phyloP scores from a whole-genome alignment of 1,284 basidiomycete genomes.

The Ustilago bromivora region DNA sequence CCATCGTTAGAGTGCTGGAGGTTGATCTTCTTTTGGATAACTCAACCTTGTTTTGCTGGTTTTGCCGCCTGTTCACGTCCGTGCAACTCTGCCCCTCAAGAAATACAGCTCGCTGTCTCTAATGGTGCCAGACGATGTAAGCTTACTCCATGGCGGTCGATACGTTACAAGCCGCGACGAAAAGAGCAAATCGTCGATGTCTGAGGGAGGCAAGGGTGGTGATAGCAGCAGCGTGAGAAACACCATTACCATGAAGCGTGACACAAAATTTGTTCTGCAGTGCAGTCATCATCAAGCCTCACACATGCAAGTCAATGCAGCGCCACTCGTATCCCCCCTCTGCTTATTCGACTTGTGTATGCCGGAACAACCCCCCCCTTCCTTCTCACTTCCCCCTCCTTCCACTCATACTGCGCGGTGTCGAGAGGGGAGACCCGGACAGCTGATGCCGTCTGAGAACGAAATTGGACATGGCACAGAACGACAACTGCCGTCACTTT shows the following conservation, averaged over 20 bases:
- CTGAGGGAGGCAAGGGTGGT: no score
- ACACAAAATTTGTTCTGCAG: neutral
- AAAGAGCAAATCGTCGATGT: no score
- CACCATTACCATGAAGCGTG: neutral
- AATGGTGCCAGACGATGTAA: no score
- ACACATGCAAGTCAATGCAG: neutral
- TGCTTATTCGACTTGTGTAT: neutral
- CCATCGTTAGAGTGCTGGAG: neutral
- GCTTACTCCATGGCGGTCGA: no score
- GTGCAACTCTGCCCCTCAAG: no score
- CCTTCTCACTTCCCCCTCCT: neutral
- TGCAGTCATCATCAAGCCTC: neutral
- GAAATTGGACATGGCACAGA: neutral
- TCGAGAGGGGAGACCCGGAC: neutral
- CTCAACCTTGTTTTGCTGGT: no score
- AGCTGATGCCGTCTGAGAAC: neutral
- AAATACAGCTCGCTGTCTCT: no score
- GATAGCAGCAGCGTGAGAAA: no score
- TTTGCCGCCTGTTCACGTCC: no score
- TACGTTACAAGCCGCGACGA: no score
- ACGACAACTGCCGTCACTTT: neutral
- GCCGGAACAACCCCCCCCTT: neutral
- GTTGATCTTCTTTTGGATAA: no score
- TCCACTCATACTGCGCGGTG: neutral
- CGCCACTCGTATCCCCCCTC: neutral